Base-by-base conservation (phyloP, 116 monocot genomes). In the Posidonia oceanica region DNA sequence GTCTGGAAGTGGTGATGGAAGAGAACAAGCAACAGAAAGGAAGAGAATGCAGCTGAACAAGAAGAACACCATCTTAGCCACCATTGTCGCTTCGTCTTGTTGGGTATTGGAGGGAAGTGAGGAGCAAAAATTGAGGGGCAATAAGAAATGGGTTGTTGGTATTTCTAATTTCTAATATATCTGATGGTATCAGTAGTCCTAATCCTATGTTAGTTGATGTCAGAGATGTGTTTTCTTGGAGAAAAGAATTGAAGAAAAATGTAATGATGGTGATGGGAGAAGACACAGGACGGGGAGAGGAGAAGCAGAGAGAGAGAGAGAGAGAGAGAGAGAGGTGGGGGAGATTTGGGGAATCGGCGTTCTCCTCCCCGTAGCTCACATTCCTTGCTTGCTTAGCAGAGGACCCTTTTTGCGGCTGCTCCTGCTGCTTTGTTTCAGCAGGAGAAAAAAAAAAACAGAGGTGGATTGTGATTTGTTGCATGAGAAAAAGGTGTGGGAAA, bases 371-470 rank as follows among this genome's bases (percentile, higher is more conserved):
- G 16, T 48, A 5, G 73, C 11, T 63, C 53, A 22, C 51, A 73
- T 73, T 73, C 73, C 64, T 73, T 73, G 53, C 73, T 64, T 73
- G 73, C 36, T 36, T 14, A 39, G 15, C 3, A 38, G 39, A 52
- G 72, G 53, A 39, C 21, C 22, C 3, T 39, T 21, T 53, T 29
- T 51, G 53, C 36, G 69, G 51, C 15, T 12, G 53, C 23, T n/a
- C n/a, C n/a, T 20, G 18, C 57, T 57, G 16, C 57, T 57, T 57
- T 57, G 16, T 11, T 8, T 22, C 20, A 20, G 42, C 40, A n/a
- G 59, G 60, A 39, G 4, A 55, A n/a, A 55, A 13, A n/a, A 55
- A 55, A 54, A 3, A 16, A 14, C 17, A 13, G 1, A 54, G 17
- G 11, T 17, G 3, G 29, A 29, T 29, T 29, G 29, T 0, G 29